Percentiles rank a stretch among this genome's conserved stretches.
These are phyloP conservation scores for Trypanosoma platydactyli DNA, from an alignment of 208 protist species.

Conservation along the genomic window DNA sequence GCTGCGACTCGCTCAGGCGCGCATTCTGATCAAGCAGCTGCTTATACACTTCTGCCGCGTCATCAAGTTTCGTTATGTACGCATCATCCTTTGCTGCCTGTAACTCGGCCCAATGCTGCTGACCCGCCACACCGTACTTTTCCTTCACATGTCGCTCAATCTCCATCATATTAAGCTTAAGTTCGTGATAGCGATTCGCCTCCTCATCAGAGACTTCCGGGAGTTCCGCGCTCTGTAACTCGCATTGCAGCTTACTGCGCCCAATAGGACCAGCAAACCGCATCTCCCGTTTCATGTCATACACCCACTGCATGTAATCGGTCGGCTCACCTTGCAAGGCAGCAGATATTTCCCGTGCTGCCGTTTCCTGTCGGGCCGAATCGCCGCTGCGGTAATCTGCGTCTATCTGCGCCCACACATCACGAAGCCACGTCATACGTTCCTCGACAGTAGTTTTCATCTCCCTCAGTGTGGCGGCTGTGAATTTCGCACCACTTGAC, in stretches of 20 bases:
- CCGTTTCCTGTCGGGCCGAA: conserved; percentile 51
- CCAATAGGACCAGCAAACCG: conserved; percentile 67
- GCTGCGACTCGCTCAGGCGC: conserved; percentile 67
- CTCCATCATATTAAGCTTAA: conserved; percentile 67
- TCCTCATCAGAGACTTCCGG: conserved; percentile 81
- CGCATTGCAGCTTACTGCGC: conserved; percentile 36
- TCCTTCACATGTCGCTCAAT: conserved; percentile 72
- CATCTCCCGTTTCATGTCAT: conserved; percentile 65
- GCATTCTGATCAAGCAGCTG: conserved; percentile 71
- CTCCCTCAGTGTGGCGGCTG: conserved; percentile 58
- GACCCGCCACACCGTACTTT: conserved; percentile 73
- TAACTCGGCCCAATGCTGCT: conserved; percentile 86
- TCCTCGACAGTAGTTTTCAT: conserved; percentile 65
- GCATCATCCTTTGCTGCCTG: conserved; percentile 80
- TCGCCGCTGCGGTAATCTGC: conserved; percentile 84
- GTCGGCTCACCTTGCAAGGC: conserved; percentile 74
- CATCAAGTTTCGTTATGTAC: conserved; percentile 78
- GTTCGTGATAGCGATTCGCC: conserved; percentile 72
- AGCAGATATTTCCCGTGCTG: conserved; percentile 71
- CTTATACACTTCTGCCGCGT: conserved; percentile 72
- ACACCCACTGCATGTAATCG: conserved; percentile 88
- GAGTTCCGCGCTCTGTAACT: conserved; percentile 54
- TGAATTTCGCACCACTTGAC: conserved; percentile 57
- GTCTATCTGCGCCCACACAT: conserved; percentile 88
- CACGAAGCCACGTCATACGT: conserved; percentile 71